These are phyloP conservation scores for Eucalyptus marginata DNA, from an alignment of 345 rosid genomes.

Conservation along the genomic window DNA sequence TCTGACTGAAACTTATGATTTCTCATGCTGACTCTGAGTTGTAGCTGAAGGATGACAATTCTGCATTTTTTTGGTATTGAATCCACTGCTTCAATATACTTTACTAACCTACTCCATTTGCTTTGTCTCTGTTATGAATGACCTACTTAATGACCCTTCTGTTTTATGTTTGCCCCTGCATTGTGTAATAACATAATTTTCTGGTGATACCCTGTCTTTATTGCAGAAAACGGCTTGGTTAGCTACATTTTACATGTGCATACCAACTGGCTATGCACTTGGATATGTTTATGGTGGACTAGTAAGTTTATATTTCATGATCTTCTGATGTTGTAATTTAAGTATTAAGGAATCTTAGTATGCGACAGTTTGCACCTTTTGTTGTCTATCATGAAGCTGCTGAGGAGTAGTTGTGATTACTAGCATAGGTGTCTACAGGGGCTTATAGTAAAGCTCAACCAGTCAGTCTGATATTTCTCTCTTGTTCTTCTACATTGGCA, in stretches of 20 bases:
- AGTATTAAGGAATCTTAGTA: not conserved
- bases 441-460: not conserved
- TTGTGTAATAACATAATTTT: not conserved
- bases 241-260: slow-evolving; percentile 90
- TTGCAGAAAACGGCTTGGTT: slow-evolving; percentile 88
- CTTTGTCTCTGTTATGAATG: not conserved
- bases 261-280: slow-evolving; percentile 81
- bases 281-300: slow-evolving; percentile 91
- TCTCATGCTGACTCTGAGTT: not conserved
- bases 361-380: not conserved
- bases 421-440: not conserved
- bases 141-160: not conserved
- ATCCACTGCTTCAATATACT: not conserved
- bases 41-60: not conserved
- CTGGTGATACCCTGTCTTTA: not conserved
- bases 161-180: not conserved
- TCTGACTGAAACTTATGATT: not conserved
- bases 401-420: not conserved
- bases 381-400: not conserved
- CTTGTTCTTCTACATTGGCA: not conserved
- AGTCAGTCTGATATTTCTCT: not conserved
- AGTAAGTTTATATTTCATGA: slow-evolving; percentile 27
- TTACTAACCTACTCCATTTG: not conserved
- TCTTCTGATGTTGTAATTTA: not conserved
- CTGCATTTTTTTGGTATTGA: not conserved